Evolutionary conservation across 2,329 filamentous ascomycete genomes (phyloP).

Genomic region (Akanthomyces lecanii): DNA sequence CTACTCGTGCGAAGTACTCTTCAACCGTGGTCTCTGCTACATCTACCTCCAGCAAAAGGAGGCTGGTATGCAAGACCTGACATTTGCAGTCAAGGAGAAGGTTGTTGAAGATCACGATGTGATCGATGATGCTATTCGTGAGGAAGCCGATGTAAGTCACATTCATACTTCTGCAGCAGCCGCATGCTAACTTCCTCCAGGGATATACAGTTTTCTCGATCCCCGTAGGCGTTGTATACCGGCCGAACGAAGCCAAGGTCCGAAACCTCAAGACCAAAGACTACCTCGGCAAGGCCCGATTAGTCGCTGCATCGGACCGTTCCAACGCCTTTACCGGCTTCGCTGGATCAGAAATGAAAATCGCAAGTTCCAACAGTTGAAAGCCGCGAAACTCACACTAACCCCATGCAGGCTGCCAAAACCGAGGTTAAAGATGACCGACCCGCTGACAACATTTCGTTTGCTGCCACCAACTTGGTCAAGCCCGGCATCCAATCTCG

Average conservation of each 20-base stretch:
- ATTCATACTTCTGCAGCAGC: not conserved
- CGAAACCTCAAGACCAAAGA: constrained; percentile 98
- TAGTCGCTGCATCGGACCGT: constrained; percentile 83
- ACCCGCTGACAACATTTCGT: constrained; percentile 79
- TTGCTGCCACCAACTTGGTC: constrained; percentile 87
- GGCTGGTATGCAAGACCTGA: constrained; percentile 83
- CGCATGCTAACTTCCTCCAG: constrained; percentile 41
- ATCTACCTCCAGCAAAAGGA: constrained; percentile 94
- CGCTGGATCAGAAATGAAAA: constrained; percentile 73
- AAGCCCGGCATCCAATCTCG: constrained; percentile 77
- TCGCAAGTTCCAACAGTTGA: constrained; percentile 41
- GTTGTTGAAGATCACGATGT: constrained; percentile 95
- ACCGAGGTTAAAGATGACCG: constrained; percentile 68
- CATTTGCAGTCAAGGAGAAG: constrained; percentile 91
- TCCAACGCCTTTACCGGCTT: constrained; percentile 79
- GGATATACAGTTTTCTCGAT: constrained; percentile 99
- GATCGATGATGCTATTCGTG: constrained; percentile 92
- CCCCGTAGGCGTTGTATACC: constrained; percentile 89
- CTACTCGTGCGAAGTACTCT: constrained; percentile 95
- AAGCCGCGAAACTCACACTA: not conserved
- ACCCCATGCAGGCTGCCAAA: constrained; percentile 42
- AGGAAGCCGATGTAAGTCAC: constrained; percentile 75
- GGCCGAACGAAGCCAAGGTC: constrained; percentile 95
- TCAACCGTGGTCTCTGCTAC: constrained; percentile 95
- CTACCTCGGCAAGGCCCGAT: constrained; percentile 90